A percentile compares a stretch with the other conserved stretches of the same genome.
Conservation (phyloP, 2,329 filamentous ascomycete species). For the Clonostachys chloroleuca region DNA sequence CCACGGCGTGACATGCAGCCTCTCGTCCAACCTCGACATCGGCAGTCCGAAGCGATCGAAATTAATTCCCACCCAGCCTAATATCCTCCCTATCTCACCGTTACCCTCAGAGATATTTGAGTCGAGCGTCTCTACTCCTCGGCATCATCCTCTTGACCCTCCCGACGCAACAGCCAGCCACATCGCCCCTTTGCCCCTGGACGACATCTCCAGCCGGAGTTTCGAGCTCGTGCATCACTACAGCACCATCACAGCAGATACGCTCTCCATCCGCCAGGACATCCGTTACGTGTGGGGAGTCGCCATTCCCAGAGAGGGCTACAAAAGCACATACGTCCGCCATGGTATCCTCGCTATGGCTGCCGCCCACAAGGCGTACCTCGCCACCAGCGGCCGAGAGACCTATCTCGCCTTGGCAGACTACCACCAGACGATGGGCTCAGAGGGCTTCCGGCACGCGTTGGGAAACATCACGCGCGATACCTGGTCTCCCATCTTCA, state of each 20-base stretch:
- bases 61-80: too few relatives aligned
- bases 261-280: constrained; percentile 12
- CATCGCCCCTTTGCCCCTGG: constrained; percentile 13
- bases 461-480: neutral
- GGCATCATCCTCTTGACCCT: neutral
- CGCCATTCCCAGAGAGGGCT: constrained; percentile 15
- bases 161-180: neutral
- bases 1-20: constrained; percentile 18
- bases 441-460: constrained; percentile 16
- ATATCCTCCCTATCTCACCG: too few relatives aligned
- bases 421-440: constrained; percentile 20
- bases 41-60: too few relatives aligned
- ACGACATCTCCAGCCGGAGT: constrained; percentile 11
- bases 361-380: constrained; percentile 20
- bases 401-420: constrained; percentile 15
- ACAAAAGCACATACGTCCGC: constrained; percentile 17
- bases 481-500: neutral
- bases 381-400: constrained; percentile 8
- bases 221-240: constrained; percentile 24
- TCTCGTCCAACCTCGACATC: constrained; percentile 1
- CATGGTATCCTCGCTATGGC: constrained; percentile 20
- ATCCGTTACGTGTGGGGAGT: constrained; percentile 16
- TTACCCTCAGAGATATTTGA: neutral
- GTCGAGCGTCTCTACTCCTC: neutral
- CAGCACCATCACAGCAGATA: constrained; percentile 14